These are phyloP conservation scores for Suhomyces bribrorum DNA, from an alignment of 1,139 yeast genomes.

Conservation along the genomic window DNA sequence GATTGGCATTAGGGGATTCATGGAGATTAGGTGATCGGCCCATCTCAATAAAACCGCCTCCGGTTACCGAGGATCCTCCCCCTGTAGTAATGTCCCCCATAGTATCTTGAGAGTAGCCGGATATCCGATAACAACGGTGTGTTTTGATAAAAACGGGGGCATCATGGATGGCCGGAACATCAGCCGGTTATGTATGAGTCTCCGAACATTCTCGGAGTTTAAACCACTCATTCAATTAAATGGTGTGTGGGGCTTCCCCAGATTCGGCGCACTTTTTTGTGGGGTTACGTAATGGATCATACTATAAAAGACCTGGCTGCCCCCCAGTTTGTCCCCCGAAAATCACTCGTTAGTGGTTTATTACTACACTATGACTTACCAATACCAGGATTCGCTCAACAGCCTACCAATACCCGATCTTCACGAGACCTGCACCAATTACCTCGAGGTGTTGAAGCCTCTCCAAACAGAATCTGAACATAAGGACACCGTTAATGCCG, in stretches of 20 bases:
- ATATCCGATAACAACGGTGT: too few relatives aligned
- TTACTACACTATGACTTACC: conserved; percentile 42
- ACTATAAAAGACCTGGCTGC: neutral
- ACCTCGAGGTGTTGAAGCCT: conserved; percentile 68
- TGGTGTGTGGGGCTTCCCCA: conserved; percentile 10
- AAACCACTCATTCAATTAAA: conserved; percentile 5
- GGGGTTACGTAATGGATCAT: neutral
- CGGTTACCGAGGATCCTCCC: too few relatives aligned
- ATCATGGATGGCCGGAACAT: too few relatives aligned
- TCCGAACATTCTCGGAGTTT: conserved; percentile 9
- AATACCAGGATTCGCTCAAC: conserved; percentile 55
- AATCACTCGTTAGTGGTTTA: neutral
- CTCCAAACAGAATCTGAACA: conserved; percentile 75
- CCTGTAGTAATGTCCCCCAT: too few relatives aligned
- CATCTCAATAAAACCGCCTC: too few relatives aligned
- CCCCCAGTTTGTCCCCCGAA: neutral
- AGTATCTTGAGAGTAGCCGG: too few relatives aligned
- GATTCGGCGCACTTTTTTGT: conserved; percentile 3
- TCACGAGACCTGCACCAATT: conserved; percentile 61
- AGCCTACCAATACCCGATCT: conserved; percentile 81
- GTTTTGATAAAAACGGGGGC: too few relatives aligned
- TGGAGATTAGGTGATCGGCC: too few relatives aligned
- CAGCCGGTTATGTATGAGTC: too few relatives aligned
- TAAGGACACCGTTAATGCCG: conserved; percentile 59
- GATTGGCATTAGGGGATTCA: too few relatives aligned